Conservation (phyloP, 2,329 filamentous ascomycete genomes). For the Pseudogymnoascus sp. region DNA sequence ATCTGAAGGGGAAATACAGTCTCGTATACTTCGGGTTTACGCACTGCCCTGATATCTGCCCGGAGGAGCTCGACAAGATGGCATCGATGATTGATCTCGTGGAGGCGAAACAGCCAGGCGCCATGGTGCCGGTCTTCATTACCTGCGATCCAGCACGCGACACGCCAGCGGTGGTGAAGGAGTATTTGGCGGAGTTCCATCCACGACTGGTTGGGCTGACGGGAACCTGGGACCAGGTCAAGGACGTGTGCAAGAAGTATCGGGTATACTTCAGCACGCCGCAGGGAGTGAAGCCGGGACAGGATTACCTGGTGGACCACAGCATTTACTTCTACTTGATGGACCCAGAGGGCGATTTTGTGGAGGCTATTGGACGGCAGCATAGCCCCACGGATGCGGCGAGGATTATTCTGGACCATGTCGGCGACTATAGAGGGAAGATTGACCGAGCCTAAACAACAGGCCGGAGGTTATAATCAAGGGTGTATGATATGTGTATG, state of each 20-base stretch:
- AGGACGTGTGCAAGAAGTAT: conserved; percentile 90
- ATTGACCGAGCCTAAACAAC: conserved; percentile 7
- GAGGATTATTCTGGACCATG: conserved; percentile 75
- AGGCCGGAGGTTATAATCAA: not conserved
- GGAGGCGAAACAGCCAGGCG: conserved; percentile 36
- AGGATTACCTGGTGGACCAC: conserved; percentile 97
- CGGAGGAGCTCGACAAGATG: conserved; percentile 99
- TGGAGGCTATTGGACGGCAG: conserved; percentile 91
- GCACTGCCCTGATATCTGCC: conserved; percentile 97
- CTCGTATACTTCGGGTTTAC: conserved; percentile 97
- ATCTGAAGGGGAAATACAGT: conserved; percentile 80
- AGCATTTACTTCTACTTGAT: conserved; percentile 99
- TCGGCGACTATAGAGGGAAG: conserved; percentile 62
- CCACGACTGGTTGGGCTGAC: conserved; percentile 78
- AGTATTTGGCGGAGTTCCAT: conserved; percentile 89
- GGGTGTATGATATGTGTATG: not conserved
- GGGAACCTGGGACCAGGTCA: conserved; percentile 88
- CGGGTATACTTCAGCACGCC: conserved; percentile 97
- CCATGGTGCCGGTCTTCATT: conserved; percentile 64
- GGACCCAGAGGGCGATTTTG: conserved; percentile 97
- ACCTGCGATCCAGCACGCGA: conserved; percentile 93
- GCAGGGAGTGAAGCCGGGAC: conserved; percentile 74
- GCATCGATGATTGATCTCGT: conserved; percentile 81
- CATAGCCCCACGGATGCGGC: conserved; percentile 84
- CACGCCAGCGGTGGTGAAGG: conserved; percentile 72